Conservation (phyloP, 1,139 yeast genomes). For the Magnusiomyces ingens region DNA sequence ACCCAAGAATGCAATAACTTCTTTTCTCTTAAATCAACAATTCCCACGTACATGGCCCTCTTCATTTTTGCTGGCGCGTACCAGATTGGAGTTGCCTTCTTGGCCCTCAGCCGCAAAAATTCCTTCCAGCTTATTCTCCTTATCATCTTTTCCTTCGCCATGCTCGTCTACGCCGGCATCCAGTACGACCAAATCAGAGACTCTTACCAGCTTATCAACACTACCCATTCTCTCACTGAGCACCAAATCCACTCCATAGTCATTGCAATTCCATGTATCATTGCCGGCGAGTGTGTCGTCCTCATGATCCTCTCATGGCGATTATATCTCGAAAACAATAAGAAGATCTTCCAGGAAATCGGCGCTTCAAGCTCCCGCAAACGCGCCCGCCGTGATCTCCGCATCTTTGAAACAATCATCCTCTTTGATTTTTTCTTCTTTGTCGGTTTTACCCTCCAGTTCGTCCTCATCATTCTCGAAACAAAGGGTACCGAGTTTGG, state of each 20-base stretch:
- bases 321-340: conserved; percentile 41
- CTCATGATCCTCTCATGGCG: conserved; percentile 35
- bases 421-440: conserved; percentile 47
- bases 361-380: conserved; percentile 45
- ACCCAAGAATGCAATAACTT: conserved; percentile 26
- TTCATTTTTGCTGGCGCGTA: conserved; percentile 42
- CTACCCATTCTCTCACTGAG: not conserved
- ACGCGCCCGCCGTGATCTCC: conserved; percentile 39
- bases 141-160: conserved; percentile 42
- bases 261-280: conserved; percentile 43
- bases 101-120: conserved; percentile 42
- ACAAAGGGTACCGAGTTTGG: conserved; percentile 43
- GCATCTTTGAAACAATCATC: conserved; percentile 35
- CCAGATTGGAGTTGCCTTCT: conserved; percentile 38
- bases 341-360: conserved; percentile 46
- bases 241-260: conserved; percentile 17
- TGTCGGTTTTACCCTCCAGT: conserved; percentile 49
- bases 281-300: conserved; percentile 38
- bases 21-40: conserved; percentile 22
- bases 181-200: conserved; percentile 42
- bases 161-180: conserved; percentile 47
- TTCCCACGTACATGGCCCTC: conserved; percentile 38
- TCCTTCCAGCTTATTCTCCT: conserved; percentile 39
- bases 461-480: conserved; percentile 44
- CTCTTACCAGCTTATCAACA: conserved; percentile 25